A percentile compares a stretch with the other conserved stretches of the same genome.
phyloP scores from a whole-genome alignment of 352 stramenopile species.

The Phytophthora ohioensis region DNA sequence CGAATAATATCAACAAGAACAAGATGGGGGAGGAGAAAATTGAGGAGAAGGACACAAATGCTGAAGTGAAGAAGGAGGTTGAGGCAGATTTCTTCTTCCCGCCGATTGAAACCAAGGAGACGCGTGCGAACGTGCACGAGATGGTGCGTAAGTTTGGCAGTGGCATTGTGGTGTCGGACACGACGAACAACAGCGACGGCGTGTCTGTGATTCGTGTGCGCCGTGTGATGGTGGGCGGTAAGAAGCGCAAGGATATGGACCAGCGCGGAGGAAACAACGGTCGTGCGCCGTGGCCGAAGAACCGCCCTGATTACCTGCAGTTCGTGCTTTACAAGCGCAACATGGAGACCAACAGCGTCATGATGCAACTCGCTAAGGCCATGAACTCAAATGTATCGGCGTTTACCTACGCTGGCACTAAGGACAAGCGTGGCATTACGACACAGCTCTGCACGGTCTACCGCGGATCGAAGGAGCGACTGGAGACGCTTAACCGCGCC shows the following conservation, averaged over 20 bases:
- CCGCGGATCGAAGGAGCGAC: slow-evolving; percentile 74
- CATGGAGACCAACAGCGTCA: slow-evolving; percentile 92
- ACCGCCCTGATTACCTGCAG: slow-evolving; percentile 90
- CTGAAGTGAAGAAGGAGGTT: slow-evolving; percentile 24
- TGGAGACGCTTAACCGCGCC: slow-evolving; percentile 82
- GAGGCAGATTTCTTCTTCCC: slow-evolving; percentile 73
- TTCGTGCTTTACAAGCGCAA: slow-evolving; percentile 99
- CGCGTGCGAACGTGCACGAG: slow-evolving; percentile 87
- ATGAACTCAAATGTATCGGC: slow-evolving; percentile 73
- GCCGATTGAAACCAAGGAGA: slow-evolving; percentile 84
- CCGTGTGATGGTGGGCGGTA: slow-evolving; percentile 81
- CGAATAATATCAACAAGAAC: slow-evolving; percentile 30
- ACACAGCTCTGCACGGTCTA: slow-evolving; percentile 95
- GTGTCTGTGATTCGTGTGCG: slow-evolving; percentile 79
- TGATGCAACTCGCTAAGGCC: slow-evolving; percentile 82
- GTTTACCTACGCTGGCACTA: slow-evolving; percentile 96
- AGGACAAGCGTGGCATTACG: slow-evolving; percentile 97
- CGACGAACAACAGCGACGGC: slow-evolving; percentile 72
- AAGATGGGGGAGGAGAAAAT: slow-evolving; percentile 19
- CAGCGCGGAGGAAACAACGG: slow-evolving; percentile 43
- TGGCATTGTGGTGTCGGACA: slow-evolving; percentile 85
- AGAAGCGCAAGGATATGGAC: slow-evolving; percentile 89
- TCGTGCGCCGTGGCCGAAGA: slow-evolving; percentile 63
- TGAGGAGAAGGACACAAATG: not conserved
- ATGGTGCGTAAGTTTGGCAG: slow-evolving; percentile 76